Conservation (phyloP, 2,329 filamentous ascomycete species). For the Neonectria hederae region DNA sequence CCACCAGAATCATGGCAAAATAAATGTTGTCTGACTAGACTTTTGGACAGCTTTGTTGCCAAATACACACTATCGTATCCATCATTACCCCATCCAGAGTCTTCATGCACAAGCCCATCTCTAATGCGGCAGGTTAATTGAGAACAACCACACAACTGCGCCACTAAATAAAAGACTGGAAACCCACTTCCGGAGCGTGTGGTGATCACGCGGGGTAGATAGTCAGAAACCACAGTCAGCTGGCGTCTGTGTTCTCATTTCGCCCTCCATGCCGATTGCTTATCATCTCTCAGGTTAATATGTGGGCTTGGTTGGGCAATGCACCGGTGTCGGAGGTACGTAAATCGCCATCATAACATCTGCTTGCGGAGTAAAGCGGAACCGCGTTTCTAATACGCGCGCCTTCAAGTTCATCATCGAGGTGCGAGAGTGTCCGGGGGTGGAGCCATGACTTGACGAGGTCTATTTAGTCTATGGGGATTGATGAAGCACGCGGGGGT, state of each 20-base stretch:
- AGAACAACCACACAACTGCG: constrained; percentile 5
- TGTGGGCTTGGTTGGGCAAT: not conserved
- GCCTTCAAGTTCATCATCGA: not conserved
- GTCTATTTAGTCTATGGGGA: too few relatives aligned
- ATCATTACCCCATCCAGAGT: too few relatives aligned
- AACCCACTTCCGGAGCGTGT: not conserved
- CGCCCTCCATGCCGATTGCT: not conserved
- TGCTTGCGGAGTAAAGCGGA: not conserved
- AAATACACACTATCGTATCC: too few relatives aligned
- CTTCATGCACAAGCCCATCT: not conserved
- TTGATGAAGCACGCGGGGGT: not conserved
- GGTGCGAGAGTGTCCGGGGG: not conserved
- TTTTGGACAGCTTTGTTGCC: too few relatives aligned
- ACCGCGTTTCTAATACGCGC: not conserved
- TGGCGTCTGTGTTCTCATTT: not conserved
- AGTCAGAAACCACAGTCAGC: not conserved
- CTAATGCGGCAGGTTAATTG: constrained; percentile 19
- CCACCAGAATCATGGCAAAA: not conserved
- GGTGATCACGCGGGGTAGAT: not conserved
- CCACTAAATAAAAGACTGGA: not conserved
- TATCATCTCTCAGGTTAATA: not conserved
- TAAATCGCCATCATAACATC: not conserved
- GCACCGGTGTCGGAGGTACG: not conserved
- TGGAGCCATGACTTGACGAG: not conserved
- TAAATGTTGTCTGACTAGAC: not conserved